Evolutionary conservation across 1,284 basidiomycete genomes (phyloP).

Genomic region (Abortiporus biennis): DNA sequence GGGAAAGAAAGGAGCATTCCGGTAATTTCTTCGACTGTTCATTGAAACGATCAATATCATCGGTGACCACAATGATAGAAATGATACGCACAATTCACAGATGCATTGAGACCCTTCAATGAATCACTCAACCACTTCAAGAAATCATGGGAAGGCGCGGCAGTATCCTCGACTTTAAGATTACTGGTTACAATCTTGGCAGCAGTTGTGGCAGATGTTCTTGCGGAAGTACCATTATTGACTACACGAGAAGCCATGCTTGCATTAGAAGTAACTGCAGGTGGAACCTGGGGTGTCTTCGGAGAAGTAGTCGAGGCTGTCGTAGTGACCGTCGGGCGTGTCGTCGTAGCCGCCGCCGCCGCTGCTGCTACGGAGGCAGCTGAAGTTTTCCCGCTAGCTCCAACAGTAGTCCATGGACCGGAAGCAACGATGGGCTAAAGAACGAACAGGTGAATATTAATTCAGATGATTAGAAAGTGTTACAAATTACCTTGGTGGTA

Average conservation of each 20-base stretch:
- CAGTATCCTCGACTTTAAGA: constrained; percentile 53
- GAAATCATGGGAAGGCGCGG: constrained; percentile 81
- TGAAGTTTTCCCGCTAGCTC: constrained; percentile 62
- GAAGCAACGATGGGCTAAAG: constrained; percentile 28
- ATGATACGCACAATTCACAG: constrained; percentile 68
- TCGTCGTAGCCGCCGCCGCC: constrained; percentile 14
- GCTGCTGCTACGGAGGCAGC: constrained; percentile 22
- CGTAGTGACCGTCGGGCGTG: constrained; percentile 22
- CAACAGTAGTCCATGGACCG: constrained; percentile 84
- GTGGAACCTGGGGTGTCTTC: constrained; percentile 11
- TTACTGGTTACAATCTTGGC: background rate
- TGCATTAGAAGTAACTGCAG: constrained; percentile 16
- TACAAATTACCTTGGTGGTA: constrained; percentile 54
- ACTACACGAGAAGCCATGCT: constrained; percentile 9
- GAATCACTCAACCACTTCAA: constrained; percentile 88
- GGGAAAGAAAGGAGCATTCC: constrained; percentile 90
- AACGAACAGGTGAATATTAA: background rate
- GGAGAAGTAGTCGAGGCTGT: constrained; percentile 19
- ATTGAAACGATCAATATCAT: constrained; percentile 9
- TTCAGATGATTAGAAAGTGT: background rate
- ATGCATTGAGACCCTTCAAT: constrained; percentile 78
- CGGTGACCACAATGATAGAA: constrained; percentile 5
- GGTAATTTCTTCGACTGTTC: constrained; percentile 85
- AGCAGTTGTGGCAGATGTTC: constrained; percentile 18
- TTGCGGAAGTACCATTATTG: constrained; percentile 11